phyloP scores from a whole-genome alignment of 257 asterid species.

The Solanum microdontum region DNA sequence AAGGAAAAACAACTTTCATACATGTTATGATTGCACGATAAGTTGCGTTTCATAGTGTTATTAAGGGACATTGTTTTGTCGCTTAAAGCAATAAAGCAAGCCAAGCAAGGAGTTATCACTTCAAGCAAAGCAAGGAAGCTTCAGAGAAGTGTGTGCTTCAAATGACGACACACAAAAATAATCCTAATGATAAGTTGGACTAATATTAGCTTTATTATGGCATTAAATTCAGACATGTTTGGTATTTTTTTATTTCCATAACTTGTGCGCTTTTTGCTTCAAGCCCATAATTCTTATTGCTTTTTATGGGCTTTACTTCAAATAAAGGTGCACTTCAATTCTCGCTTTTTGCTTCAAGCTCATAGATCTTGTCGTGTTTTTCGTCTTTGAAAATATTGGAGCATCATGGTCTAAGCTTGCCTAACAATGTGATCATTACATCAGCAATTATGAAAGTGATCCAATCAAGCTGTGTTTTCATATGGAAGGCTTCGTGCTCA shows the following conservation, averaged over 20 bases:
- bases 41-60: background rate
- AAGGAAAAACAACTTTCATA: background rate
- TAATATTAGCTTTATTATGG: background rate
- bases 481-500: background rate
- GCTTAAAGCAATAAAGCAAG: background rate
- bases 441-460: background rate
- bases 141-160: background rate
- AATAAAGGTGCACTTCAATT: background rate
- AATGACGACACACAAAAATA: background rate
- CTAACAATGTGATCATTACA: background rate
- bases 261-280: background rate
- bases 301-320: background rate
- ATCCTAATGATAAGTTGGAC: background rate
- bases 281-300: background rate
- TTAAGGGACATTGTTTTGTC: background rate
- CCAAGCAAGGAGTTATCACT: background rate
- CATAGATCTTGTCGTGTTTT: background rate
- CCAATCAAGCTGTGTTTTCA: background rate
- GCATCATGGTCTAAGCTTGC: background rate
- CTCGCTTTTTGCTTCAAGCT: background rate
- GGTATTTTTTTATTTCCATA: background rate
- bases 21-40: background rate
- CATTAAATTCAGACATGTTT: background rate
- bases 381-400: background rate
- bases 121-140: background rate